Evolutionary conservation across 176 grass and related monocot species (phyloP), one percentile per base, ranked within the genome.

Genomic region (Raddia distichophylla): DNA sequence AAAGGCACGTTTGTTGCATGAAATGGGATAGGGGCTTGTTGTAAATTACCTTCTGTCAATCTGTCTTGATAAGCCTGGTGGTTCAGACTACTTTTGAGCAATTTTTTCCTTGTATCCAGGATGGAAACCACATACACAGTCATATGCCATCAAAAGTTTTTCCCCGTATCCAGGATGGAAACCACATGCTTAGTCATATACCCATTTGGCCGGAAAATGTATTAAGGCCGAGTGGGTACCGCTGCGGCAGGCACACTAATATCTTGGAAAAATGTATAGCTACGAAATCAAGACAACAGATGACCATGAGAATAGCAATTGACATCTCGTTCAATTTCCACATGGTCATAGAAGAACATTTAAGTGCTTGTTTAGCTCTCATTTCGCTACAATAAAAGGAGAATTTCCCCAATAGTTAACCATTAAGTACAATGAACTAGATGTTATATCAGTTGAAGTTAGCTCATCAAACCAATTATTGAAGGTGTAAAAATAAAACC

Each of bases 21-120:
- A 10, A 37, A 69, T 44, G 60, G 83, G 49, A 79, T 22, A 18
- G 68, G 62, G 53, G 73, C 67, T 75, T 69, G 67, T 69, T 81
- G 83, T 86, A 72, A 56, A 72, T 62, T 82, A 34, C 56, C 71
- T 20, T 80, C 14, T 69, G n/a, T n/a, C n/a, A n/a, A n/a, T n/a
- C n/a, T n/a, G 13, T 58, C 72, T 72, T 52, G 49, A 57, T 40
- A 78, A 51, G 32, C 56, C 78, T 37, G 57, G 11, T 2, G 4
- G 16, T 27, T 47, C 2, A 32, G 14, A 49, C n/a, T 68, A 34
- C 0, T 56, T 54, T 10, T 71, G 22, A 48, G 8, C 64, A 57
- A 20, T 9, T 3, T 50, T 7, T 46, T 37, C 63, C 11, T 6
- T 46, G 3, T 54, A 19, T 64, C 32, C 2, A 12, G 70, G 47